These are phyloP conservation scores for Tylopilus balloui DNA, from an alignment of 768 basidiomycete genomes.

Conservation along the genomic window DNA sequence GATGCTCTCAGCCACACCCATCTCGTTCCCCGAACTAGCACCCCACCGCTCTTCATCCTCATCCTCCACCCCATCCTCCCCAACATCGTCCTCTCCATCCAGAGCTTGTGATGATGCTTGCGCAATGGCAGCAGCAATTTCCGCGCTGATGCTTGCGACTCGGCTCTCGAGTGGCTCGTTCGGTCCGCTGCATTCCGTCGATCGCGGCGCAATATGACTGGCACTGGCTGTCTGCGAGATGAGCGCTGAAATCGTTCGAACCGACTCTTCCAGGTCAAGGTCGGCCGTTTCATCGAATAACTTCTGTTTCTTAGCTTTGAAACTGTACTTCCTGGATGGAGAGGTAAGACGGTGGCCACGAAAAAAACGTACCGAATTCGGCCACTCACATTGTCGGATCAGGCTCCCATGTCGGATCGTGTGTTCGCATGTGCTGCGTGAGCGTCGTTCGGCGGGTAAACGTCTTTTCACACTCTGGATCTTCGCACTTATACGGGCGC, in stretches of 20 bases:
- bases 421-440: constrained; percentile 83
- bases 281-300: constrained; percentile 51
- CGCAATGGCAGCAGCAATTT: constrained; percentile 76
- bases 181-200: constrained; percentile 27
- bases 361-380: constrained; percentile 2
- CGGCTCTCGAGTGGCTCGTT: constrained; percentile 54
- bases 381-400: constrained; percentile 72
- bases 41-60: constrained; percentile 38
- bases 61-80: constrained; percentile 37
- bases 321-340: constrained; percentile 62
- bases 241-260: constrained; percentile 69
- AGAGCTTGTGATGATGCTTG: constrained; percentile 63
- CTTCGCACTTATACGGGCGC: constrained; percentile 82
- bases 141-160: constrained; percentile 74
- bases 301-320: constrained; percentile 66
- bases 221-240: constrained; percentile 47
- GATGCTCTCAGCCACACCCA: constrained; percentile 45
- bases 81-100: constrained; percentile 50
- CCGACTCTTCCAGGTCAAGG: constrained; percentile 63
- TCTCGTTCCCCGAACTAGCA: constrained; percentile 49
- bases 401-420: constrained; percentile 81
- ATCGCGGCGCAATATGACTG: constrained; percentile 28
- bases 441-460: constrained; percentile 84
- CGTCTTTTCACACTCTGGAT: constrained; percentile 78
- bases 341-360: constrained; percentile 12